A percentile compares a stretch with the other conserved stretches of the same genome.
These are phyloP conservation scores for Plasmodium coatneyi DNA, from an alignment of 169 alveolate genomes.

Conservation along the genomic window DNA sequence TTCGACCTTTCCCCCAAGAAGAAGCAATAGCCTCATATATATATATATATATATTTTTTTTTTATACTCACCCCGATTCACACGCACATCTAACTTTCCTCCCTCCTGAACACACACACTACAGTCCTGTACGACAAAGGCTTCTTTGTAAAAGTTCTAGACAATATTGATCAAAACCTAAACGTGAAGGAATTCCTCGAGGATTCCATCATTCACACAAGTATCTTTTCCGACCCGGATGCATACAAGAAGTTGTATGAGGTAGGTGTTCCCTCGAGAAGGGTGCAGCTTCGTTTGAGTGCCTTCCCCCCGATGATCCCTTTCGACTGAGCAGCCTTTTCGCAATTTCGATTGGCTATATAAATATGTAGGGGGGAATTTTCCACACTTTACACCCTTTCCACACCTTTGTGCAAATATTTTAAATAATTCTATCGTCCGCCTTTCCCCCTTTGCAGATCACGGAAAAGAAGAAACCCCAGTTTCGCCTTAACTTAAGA, in stretches of 20 bases:
- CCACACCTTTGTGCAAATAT: not conserved
- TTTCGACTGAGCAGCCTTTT: not conserved
- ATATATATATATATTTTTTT: too few species aligned
- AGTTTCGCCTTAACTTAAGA: not conserved
- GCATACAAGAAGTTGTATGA: constrained; percentile 40
- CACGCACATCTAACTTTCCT: not conserved
- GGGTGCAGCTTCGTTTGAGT: not conserved
- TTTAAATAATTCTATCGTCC: not conserved
- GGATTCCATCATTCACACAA: constrained; percentile 18
- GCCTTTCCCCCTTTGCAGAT: not conserved
- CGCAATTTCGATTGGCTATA: not conserved
- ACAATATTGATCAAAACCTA: constrained; percentile 3
- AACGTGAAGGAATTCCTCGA: constrained; percentile 16
- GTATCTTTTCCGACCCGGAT: constrained; percentile 55
- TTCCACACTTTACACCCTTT: not conserved
- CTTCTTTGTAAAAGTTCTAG: constrained; percentile 18
- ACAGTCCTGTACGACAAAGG: constrained; percentile 40
- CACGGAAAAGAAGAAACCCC: not conserved
- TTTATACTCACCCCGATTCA: not conserved
- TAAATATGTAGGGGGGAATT: not conserved
- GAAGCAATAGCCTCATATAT: too few species aligned
- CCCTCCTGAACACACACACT: not conserved
- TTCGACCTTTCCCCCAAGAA: not conserved
- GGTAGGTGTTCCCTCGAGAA: not conserved
- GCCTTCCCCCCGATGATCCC: not conserved